Percentiles rank a stretch among this genome's conserved stretches.
Evolutionary conservation across 495 filamentous ascomycete genomes (phyloP).

Genomic region (Aspergillus leporis): DNA sequence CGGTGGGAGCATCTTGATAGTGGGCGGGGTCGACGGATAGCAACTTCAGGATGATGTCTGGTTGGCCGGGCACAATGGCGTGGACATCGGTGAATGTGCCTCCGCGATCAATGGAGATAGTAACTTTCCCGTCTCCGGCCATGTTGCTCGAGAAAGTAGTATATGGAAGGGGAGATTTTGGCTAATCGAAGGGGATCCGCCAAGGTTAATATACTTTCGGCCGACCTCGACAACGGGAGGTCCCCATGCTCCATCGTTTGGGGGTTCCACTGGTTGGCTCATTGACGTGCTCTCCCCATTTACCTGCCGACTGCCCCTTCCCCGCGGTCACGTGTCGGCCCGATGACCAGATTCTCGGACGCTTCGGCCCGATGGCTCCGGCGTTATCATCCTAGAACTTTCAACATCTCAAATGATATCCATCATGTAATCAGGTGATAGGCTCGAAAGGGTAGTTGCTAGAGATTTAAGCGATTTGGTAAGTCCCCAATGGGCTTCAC

Average conservation of each 20-base stretch:
- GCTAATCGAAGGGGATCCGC: not conserved
- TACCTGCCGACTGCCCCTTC: not conserved
- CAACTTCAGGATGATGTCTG: conserved; percentile 82
- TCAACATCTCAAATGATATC: no score
- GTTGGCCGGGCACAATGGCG: conserved; percentile 53
- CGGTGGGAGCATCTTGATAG: conserved; percentile 84
- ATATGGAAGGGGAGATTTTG: not conserved
- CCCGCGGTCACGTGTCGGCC: conserved; percentile 9
- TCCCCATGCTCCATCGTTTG: not conserved
- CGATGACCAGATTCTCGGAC: not conserved
- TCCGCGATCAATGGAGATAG: conserved; percentile 55
- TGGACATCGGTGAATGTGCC: conserved; percentile 68
- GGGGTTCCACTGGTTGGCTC: not conserved
- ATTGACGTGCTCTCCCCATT: not conserved
- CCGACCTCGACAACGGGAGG: not conserved
- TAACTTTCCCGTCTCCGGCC: conserved; percentile 37
- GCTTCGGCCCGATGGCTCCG: not conserved
- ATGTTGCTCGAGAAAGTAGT: conserved; percentile 18
- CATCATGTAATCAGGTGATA: no score
- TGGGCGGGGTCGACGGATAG: conserved; percentile 89
- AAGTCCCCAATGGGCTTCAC: no score
- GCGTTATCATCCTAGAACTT: not conserved
- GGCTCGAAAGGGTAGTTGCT: no score
- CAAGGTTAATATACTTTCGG: not conserved
- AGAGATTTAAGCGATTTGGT: no score